phyloP scores from a whole-genome alignment of 805 yeast species.

The Metschnikowia dekortorum region DNA sequence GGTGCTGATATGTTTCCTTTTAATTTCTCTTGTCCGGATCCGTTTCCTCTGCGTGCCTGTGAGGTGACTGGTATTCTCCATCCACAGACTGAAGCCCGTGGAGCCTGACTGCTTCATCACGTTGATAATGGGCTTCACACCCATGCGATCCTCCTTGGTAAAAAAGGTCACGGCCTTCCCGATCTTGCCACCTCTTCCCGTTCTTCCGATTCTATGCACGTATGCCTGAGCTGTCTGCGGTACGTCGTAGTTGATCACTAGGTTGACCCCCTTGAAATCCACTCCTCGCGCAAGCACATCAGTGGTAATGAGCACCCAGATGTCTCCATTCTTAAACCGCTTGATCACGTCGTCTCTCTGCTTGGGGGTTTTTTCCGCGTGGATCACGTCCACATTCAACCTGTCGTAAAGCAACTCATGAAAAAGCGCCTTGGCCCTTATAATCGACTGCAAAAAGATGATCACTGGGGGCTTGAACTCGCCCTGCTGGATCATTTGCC shows the following conservation, averaged over 20 bases:
- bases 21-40: slow-evolving; percentile 53
- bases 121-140: slow-evolving; percentile 79
- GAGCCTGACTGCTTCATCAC: slow-evolving; percentile 94
- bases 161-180: slow-evolving; percentile 91
- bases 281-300: slow-evolving; percentile 96
- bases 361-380: slow-evolving; percentile 84
- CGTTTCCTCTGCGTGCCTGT: slow-evolving; percentile 57
- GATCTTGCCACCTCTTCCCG: slow-evolving; percentile 88
- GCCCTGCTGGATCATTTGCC: slow-evolving; percentile 81
- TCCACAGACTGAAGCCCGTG: slow-evolving; percentile 71
- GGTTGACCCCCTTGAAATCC: slow-evolving; percentile 91
- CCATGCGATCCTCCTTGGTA: slow-evolving; percentile 79
- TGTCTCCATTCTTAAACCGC: slow-evolving; percentile 80
- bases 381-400: slow-evolving; percentile 90
- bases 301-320: slow-evolving; percentile 95
- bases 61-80: slow-evolving; percentile 66
- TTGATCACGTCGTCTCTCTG: slow-evolving; percentile 86
- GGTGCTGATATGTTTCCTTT: slow-evolving; percentile 76
- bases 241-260: slow-evolving; percentile 94
- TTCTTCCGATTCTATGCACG: slow-evolving; percentile 97
- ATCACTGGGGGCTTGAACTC: slow-evolving; percentile 90
- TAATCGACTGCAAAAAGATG: slow-evolving; percentile 85
- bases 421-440: slow-evolving; percentile 91
- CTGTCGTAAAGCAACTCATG: slow-evolving; percentile 91
- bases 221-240: slow-evolving; percentile 92